phyloP scores from a whole-genome alignment of 2,329 filamentous ascomycete species.

The Colletotrichum sp. region DNA sequence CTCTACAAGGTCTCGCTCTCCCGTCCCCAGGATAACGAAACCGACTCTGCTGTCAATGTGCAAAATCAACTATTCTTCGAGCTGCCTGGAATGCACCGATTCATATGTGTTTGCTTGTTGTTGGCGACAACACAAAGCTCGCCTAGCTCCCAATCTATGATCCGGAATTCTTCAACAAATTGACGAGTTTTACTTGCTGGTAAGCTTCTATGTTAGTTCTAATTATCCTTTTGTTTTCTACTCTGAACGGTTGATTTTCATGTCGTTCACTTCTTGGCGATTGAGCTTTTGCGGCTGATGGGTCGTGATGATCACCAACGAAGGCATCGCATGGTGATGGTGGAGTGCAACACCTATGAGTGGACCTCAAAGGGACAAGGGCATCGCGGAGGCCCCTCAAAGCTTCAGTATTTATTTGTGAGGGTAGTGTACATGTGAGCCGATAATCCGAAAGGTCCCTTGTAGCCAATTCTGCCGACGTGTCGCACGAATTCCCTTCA shows the following conservation, averaged over 20 bases:
- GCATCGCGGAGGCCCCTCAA: neutral
- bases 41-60: accelerated
- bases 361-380: neutral
- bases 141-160: neutral
- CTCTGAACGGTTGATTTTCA: too few species aligned
- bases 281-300: accelerated
- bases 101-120: neutral
- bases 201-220: too few species aligned
- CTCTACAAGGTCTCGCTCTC: accelerated
- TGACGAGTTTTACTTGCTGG: neutral
- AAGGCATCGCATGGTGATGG: neutral
- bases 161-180: neutral
- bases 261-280: neutral
- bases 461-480: neutral
- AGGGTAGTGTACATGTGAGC: neutral
- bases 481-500: neutral
- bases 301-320: neutral
- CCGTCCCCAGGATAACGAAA: accelerated
- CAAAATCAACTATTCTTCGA: neutral
- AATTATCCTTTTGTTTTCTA: too few species aligned
- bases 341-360: neutral
- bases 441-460: neutral
- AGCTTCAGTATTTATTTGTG: neutral
- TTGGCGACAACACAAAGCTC: neutral
- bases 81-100: neutral